Conservation (phyloP, 192 early-diverging fungal genomes). For the Coemansia sp. region DNA sequence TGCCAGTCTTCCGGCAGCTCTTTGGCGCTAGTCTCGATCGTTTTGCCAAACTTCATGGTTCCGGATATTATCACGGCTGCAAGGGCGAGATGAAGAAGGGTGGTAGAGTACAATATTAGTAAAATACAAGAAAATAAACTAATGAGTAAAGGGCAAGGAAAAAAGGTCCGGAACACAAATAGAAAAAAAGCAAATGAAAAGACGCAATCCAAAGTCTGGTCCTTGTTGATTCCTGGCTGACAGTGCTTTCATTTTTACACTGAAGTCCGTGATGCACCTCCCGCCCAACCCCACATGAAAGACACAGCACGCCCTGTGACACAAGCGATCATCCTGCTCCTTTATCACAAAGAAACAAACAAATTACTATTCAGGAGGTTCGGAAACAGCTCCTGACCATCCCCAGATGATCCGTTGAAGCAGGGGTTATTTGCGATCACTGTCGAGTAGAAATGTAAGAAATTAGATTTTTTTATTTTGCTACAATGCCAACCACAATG, state of each 20-base stretch:
- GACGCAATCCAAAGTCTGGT: neutral
- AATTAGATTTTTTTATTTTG: slow-evolving; percentile 4
- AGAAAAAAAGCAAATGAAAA: neutral
- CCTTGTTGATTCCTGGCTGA: neutral
- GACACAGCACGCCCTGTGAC: neutral
- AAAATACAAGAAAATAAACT: neutral
- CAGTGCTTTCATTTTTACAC: neutral
- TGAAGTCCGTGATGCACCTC: neutral
- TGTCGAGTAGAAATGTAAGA: neutral
- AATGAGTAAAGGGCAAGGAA: neutral
- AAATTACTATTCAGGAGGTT: neutral
- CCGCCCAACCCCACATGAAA: neutral
- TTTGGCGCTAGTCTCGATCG: slow-evolving; percentile 64
- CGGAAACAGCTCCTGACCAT: no score
- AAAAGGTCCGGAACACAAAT: neutral
- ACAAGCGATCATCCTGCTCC: neutral
- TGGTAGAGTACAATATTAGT: neutral
- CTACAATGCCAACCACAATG: slow-evolving; percentile 8
- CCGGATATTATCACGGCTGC: neutral
- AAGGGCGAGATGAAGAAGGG: neutral
- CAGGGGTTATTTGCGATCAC: no score
- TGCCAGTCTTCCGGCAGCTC: slow-evolving; percentile 71
- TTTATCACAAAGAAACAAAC: neutral
- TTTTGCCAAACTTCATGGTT: slow-evolving; percentile 76
- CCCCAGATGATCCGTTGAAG: no score